Percentiles rank a stretch among this genome's conserved stretches.
phyloP scores from a whole-genome alignment of 2,329 filamentous ascomycete genomes.

The Diaporthe caulivora region DNA sequence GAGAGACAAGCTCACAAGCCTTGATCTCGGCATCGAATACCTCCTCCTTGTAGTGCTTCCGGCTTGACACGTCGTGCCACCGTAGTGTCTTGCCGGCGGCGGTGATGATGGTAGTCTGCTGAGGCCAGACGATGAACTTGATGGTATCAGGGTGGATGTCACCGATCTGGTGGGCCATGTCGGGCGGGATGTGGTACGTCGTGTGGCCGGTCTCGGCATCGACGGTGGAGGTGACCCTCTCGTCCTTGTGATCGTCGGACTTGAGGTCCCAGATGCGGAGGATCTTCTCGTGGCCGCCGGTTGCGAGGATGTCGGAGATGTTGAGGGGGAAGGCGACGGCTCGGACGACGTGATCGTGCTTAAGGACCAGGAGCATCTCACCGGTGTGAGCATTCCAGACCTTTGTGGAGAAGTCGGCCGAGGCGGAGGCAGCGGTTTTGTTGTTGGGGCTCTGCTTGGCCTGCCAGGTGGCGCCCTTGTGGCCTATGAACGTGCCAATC shows the following conservation, averaged over 20 bases:
- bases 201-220: constrained; percentile 48
- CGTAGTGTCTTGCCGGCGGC: constrained; percentile 92
- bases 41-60: constrained; percentile 80
- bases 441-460: constrained; percentile 91
- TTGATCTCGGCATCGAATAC: constrained; percentile 87
- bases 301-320: constrained; percentile 86
- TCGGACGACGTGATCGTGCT: constrained; percentile 95
- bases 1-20: constrained; percentile 87
- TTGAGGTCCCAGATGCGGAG: constrained; percentile 90
- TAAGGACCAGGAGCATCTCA: constrained; percentile 86
- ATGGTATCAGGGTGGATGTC: constrained; percentile 88
- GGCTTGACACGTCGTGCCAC: constrained; percentile 91
- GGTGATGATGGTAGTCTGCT: constrained; percentile 88
- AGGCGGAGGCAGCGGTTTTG: constrained; percentile 89
- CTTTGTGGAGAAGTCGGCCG: constrained; percentile 95
- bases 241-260: constrained; percentile 63
- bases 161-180: constrained; percentile 86
- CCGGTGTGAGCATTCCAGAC: constrained; percentile 98
- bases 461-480: constrained; percentile 99
- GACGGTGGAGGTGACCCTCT: constrained; percentile 48
- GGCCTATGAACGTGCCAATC: constrained; percentile 98
- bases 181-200: constrained; percentile 65
- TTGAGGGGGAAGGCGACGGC: constrained; percentile 91
- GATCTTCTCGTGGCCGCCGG: constrained; percentile 96
- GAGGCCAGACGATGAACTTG: constrained; percentile 96